phyloP scores from a whole-genome alignment of 345 rosid species.

The Gossypium rotundifolium region DNA sequence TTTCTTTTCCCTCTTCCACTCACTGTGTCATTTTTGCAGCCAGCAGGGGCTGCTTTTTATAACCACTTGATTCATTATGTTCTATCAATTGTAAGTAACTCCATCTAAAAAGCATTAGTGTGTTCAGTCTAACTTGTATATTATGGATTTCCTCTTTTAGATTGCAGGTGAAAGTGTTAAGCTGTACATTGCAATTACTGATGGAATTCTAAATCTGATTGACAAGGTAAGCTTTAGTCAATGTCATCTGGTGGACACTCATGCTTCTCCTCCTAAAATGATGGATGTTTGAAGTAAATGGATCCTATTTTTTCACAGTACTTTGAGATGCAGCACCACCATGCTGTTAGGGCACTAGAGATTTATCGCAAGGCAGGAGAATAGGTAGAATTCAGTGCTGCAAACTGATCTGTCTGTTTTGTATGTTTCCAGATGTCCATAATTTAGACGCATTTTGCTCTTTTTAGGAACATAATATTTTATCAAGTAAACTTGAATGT shows the following conservation, averaged over 20 bases:
- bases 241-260: not conserved
- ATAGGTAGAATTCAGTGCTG: constrained; percentile 19
- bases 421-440: not conserved
- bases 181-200: constrained; percentile 29
- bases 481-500: not conserved
- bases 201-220: constrained; percentile 29
- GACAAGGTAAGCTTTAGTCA: constrained; percentile 26
- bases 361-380: constrained; percentile 27
- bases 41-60: constrained; percentile 27
- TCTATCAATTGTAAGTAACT: constrained; percentile 31
- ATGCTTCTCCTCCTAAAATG: not conserved
- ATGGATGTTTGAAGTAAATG: not conserved
- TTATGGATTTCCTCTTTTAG: constrained; percentile 14
- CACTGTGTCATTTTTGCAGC: constrained; percentile 22
- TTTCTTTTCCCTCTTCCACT: not conserved
- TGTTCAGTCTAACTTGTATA: not conserved
- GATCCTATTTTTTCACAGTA: constrained; percentile 16
- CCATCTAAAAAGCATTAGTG: not conserved
- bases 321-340: constrained; percentile 30
- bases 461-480: not conserved
- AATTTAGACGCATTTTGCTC: not conserved
- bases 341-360: constrained; percentile 32
- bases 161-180: constrained; percentile 29
- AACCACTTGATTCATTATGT: constrained; percentile 29
- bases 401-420: not conserved